Base-by-base conservation (phyloP, 306 rosid species). In the Trifolium repens region DNA sequence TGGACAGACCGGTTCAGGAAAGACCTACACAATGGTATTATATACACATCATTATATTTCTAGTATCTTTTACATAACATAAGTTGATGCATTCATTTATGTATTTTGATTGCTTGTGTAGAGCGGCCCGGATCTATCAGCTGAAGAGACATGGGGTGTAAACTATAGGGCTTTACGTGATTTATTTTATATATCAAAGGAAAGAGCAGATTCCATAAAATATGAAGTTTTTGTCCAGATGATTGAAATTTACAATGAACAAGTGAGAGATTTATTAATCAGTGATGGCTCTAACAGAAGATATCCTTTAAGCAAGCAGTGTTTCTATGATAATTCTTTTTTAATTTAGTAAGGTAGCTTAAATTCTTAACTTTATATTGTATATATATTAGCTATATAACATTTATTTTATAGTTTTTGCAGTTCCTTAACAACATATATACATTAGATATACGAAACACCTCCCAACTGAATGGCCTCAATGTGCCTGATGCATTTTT, bases 1-100 rank as follows among this genome's bases (percentile, higher is more conserved):
- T 63, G 99, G 99, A 77, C 99, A 96, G 76, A 96, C 99, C 14
- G 99, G 99, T 85, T 96, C 99, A 2, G 99, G 99, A 77, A 96
- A 96, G 86, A 96, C 99, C 11, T 96, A 90, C 80, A 96, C 99
- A 19, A 96, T 96, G 99, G 99, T 96, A 94, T 72, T 57, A 22
- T 55, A 19, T 34, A 32, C 16, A 47, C 47, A 15, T 37, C 62
- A 52, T 30, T 52, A 19, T 49, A 55, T 34, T 55, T 75, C 14
- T 24, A 32, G 52, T 67, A 24, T 58, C 30, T 72, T 53, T 60
- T 62, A 76, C 72, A 24, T 34, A 16, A 47, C 37, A n/a, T 42
- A 50, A 5, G 63, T 24, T 0, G 16, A 11, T 58, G 37, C 37
- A 11, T 0, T 24, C 8, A 6, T 62, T 58, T 27, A 64, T 64